Evolutionary conservation across 2,329 filamentous ascomycete species (phyloP).

Genomic region (Ophiostoma sp.): DNA sequence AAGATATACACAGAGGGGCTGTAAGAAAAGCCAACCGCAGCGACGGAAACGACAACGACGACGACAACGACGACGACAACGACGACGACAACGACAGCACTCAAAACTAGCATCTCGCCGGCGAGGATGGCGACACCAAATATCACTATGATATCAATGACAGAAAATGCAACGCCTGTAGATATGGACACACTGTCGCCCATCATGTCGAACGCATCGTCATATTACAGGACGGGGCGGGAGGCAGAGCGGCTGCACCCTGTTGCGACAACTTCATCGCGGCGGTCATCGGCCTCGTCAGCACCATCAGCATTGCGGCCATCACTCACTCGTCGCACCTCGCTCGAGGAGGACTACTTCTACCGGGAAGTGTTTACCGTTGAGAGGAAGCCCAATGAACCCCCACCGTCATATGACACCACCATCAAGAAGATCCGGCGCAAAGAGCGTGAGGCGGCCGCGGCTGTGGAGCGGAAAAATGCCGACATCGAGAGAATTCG

Average conservation of each 20-base stretch:
- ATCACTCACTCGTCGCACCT: slow-evolving; percentile 41
- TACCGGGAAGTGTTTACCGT: slow-evolving; percentile 49
- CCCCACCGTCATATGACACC: slow-evolving; percentile 44
- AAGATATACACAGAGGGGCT: not conserved
- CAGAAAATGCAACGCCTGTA: no score
- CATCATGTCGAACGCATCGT: not conserved
- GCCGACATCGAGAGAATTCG: not conserved
- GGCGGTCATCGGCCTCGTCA: slow-evolving; percentile 15
- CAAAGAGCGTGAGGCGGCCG: slow-evolving; percentile 25
- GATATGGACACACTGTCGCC: slow-evolving; percentile 1
- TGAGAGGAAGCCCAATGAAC: slow-evolving; percentile 40
- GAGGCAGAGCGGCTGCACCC: slow-evolving; percentile 5
- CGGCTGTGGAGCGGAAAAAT: slow-evolving; percentile 6
- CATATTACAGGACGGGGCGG: not conserved
- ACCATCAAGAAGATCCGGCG: slow-evolving; percentile 30
- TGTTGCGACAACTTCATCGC: slow-evolving; percentile 7
- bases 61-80: slow-evolving; percentile 7
- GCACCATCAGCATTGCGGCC: slow-evolving; percentile 25
- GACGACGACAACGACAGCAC: not conserved
- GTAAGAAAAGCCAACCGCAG: not conserved
- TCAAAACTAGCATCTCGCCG: no score
- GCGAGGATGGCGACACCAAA: no score
- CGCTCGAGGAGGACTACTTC: slow-evolving; percentile 51
- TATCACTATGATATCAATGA: no score
- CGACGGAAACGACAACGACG: not conserved